Evolutionary conservation across 768 basidiomycete genomes (phyloP), one percentile per base, ranked within the genome.

Genomic region (Terana coerulea): DNA sequence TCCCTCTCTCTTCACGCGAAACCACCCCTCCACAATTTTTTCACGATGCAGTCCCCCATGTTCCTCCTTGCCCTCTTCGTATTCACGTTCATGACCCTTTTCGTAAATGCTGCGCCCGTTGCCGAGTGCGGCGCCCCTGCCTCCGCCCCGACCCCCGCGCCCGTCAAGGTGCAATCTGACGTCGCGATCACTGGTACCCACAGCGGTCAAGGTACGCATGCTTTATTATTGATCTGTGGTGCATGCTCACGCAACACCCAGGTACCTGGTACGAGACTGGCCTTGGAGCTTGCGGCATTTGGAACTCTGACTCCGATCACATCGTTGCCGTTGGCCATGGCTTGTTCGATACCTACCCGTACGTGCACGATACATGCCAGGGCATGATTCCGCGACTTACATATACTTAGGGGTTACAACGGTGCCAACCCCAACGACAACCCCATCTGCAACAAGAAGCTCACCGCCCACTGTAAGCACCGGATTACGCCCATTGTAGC

Each of bases 401-500:
- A 15, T n/a, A 19, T 10, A 3, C 6, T 6, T 51, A 88, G 86
- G 36, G 76, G 73, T 7, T 84, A 80, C 63, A 48, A 66, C 14
- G 75, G 76, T 24, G 72, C 46, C 6, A 80, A 92, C 72, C 84
- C 89, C 25, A 91, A 91, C 66, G 59, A 53, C 45, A 90, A 93
- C 69, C 88, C 90, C 26, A 63, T 93, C 47, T 91, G 90, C 64
- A 69, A 69, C 56, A 73, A 67, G 58, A 56, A 67, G 45, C 66
- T 87, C 49, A 59, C 17, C 0, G 67, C 69, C 7, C 55, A 21
- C 5, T 87, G 87, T 86, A 68, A 65, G 74, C 67, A 3, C 4
- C 24, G n/a, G 37, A 7, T 45, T 26, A 40, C 52, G 51, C 22
- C 26, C 45, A 49, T 46, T 51, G 52, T 19, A 11, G 3, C 51